Base-by-base conservation (phyloP, 2,329 filamentous ascomycete genomes). In the Myriangium duriaei region DNA sequence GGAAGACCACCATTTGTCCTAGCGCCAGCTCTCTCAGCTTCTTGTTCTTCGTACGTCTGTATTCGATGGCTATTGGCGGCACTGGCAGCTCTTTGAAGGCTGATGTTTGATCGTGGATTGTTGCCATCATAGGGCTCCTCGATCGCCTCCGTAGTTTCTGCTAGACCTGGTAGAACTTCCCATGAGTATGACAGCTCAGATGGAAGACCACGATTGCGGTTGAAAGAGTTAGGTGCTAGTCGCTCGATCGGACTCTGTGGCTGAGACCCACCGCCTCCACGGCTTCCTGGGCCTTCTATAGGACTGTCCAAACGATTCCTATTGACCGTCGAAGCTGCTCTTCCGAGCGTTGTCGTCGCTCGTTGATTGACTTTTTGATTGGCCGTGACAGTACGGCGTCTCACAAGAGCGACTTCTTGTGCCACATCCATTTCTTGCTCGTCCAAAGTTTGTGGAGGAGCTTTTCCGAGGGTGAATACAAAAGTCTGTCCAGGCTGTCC, bases 1-100 rank as follows among this genome's bases (percentile, higher is more conserved):
- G 82, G 80, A 9, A 83, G 76, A n/a, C 84, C 79, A 74, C 80
- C 85, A 48, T 83, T 81, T 50, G 83, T 80, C 7, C 80, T 80
- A 53, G 87, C 82, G 33, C 48, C 51, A 31, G 49, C 43, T 19
- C 49, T 46, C 21, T 55, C 53, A 15, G 72, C 70, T 19, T 67
- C 70, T 24, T 51, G 47, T 41, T 70, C 67, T 13, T 74, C 65
- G 2, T 73, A 66, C 4, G 67, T 68, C 31, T 79, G 77, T 48
- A 81, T 71, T n/a, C 79, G 67, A 40, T 74, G 72, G 39, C 80
- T 73, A 47, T 76, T 83, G n/a, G 74, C 72, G 32, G 81, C 81
- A 13, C 79, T 81, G 12, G 56, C 54, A 14, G 56, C 54, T n/a
- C 56, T 46, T 29, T 57, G 51, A 9, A 59, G 34, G 5, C 52